Percentiles rank a stretch among this genome's conserved stretches.
These are phyloP conservation scores for Crepidotus sp. DNA, from an alignment of 1,284 basidiomycete genomes.

Conservation along the genomic window DNA sequence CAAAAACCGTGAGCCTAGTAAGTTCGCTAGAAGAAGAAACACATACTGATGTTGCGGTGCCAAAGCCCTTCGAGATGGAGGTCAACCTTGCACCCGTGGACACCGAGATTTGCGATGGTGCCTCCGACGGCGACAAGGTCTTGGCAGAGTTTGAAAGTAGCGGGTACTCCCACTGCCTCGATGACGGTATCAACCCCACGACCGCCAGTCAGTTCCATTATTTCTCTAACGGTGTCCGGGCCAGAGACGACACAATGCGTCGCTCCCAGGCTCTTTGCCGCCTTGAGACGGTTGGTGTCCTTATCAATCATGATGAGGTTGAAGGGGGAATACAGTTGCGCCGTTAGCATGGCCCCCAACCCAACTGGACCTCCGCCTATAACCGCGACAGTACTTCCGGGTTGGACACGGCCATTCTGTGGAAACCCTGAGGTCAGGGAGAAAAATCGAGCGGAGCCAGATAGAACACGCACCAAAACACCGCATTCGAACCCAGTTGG, in stretches of 20 bases:
- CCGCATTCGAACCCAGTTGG: slow-evolving; percentile 24
- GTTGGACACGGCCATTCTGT: slow-evolving; percentile 20
- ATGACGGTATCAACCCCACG: slow-evolving; percentile 22
- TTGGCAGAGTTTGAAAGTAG: slow-evolving; percentile 23
- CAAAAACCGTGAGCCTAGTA: not conserved
- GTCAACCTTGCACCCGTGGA: slow-evolving; percentile 22
- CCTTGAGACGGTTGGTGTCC: slow-evolving; percentile 20
- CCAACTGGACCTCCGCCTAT: slow-evolving; percentile 23
- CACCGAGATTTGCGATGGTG: slow-evolving; percentile 24
- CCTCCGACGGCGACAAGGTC: slow-evolving; percentile 22
- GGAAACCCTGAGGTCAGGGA: not conserved
- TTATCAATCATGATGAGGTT: slow-evolving; percentile 21
- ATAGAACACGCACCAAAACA: not conserved
- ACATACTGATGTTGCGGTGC: slow-evolving; percentile 21
- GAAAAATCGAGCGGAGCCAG: not conserved
- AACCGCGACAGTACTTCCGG: slow-evolving; percentile 21
- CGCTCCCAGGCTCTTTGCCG: slow-evolving; percentile 20
- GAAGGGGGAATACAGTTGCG: slow-evolving; percentile 23
- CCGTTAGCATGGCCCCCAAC: slow-evolving; percentile 21
- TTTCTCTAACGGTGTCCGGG: slow-evolving; percentile 17
- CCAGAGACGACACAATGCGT: slow-evolving; percentile 22
- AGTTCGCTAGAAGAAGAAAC: not conserved
- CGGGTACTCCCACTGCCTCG: slow-evolving; percentile 23
- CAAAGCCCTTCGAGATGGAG: slow-evolving; percentile 24
- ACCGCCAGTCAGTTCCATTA: slow-evolving; percentile 22